Evolutionary conservation across 371 early-diverging fungal genomes (phyloP).

Genomic region (Mortierella sp.): DNA sequence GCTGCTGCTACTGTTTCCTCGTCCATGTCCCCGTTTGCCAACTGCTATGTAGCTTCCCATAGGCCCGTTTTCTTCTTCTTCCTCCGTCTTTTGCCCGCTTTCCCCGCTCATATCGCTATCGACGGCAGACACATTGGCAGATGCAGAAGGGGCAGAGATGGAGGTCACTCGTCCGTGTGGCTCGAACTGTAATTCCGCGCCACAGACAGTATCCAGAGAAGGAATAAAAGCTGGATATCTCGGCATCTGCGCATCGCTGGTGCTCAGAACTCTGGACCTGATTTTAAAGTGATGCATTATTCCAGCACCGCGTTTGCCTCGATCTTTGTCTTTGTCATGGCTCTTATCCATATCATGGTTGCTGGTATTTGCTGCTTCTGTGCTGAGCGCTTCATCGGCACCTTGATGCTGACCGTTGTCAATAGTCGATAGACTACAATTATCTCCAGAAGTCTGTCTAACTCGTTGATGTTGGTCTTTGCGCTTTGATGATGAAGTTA

Average conservation of each 20-base stretch:
- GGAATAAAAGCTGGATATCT: not conserved
- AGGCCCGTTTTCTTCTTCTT: not conserved
- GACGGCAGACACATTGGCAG: conserved; percentile 2
- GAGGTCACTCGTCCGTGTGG: not conserved
- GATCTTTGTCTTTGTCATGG: conserved; percentile 14
- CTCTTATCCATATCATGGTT: not conserved
- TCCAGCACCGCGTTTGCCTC: conserved; percentile 5
- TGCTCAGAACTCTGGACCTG: conserved; percentile 19
- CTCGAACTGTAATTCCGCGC: too few species aligned
- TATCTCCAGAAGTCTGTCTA: conserved; percentile 17
- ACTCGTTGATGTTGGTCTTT: not conserved
- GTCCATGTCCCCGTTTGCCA: not conserved
- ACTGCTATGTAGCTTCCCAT: not conserved
- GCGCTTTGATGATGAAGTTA: conserved; percentile 1
- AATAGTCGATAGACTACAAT: conserved; percentile 5
- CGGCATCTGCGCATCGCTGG: conserved; percentile 9
- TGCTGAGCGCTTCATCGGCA: not conserved
- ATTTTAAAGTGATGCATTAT: conserved; percentile 28
- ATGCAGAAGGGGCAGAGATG: not conserved
- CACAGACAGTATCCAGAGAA: too few species aligned
- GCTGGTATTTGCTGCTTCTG: not conserved
- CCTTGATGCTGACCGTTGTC: not conserved
- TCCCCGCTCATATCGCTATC: conserved; percentile 17
- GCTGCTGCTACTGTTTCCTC: conserved; percentile 3
- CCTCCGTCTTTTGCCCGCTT: conserved; percentile 9